Conservation (phyloP, 106 monocot genomes). For the Ottelia alismoides region DNA sequence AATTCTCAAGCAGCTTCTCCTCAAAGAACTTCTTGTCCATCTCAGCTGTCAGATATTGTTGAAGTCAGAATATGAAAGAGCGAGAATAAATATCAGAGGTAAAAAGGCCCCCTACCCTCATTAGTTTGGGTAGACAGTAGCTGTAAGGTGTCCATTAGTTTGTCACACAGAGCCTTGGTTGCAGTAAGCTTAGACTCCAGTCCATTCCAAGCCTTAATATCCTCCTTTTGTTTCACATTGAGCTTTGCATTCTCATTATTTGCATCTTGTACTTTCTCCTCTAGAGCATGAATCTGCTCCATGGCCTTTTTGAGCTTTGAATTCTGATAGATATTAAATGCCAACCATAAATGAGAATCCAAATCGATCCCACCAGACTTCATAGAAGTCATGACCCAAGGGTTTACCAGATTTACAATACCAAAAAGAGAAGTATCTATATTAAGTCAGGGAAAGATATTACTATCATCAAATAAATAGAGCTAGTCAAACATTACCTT, state of each 20-base stretch:
- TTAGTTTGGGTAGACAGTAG: slow-evolving; percentile 49
- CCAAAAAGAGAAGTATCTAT: too few relatives aligned
- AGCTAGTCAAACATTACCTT: too few relatives aligned
- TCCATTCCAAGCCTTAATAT: slow-evolving; percentile 75
- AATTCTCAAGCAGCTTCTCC: slow-evolving; percentile 45
- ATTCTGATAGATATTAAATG: slow-evolving; percentile 29
- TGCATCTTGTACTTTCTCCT: slow-evolving; percentile 62
- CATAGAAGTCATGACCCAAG: too few relatives aligned
- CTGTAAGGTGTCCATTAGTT: slow-evolving; percentile 74
- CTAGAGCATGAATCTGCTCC: slow-evolving; percentile 77
- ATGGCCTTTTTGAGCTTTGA: slow-evolving; percentile 63
- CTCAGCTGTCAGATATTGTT: too few relatives aligned
- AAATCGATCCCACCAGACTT: too few relatives aligned
- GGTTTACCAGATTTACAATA: too few relatives aligned
- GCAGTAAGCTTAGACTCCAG: slow-evolving; percentile 81
- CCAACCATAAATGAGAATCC: not conserved
- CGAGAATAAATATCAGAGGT: not conserved
- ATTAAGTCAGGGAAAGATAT: too few relatives aligned
- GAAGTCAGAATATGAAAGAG: too few relatives aligned
- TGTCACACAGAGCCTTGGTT: slow-evolving; percentile 75
- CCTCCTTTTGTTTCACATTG: slow-evolving; percentile 76
- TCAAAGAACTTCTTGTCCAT: slow-evolving; percentile 76
- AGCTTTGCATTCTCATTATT: slow-evolving; percentile 88
- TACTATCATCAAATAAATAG: too few relatives aligned
- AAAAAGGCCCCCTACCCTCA: slow-evolving; percentile 26